Percentiles rank a stretch among this genome's conserved stretches.
Evolutionary conservation across 2,329 filamentous ascomycete genomes (phyloP).

Genomic region (Knufia petricola): DNA sequence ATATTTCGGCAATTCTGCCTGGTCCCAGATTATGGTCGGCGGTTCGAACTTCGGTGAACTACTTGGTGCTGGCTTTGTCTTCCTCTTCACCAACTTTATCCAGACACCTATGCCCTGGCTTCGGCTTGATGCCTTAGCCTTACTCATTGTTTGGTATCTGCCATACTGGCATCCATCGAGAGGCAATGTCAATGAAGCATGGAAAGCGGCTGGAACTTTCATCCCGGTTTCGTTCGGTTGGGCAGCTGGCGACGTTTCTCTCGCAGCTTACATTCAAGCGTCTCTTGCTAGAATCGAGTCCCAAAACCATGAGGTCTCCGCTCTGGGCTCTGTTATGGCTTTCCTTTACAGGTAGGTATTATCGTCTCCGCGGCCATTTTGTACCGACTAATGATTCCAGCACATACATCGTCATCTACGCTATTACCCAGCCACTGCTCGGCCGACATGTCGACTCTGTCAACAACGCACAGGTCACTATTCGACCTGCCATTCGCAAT

Average conservation of each 20-base stretch:
- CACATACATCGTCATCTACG: slow-evolving; percentile 41
- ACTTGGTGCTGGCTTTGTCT: slow-evolving; percentile 40
- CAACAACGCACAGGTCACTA: slow-evolving; percentile 29
- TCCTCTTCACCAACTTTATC: slow-evolving; percentile 41
- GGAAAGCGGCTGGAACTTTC: slow-evolving; percentile 39
- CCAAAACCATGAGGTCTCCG: slow-evolving; percentile 37
- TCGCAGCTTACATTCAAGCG: slow-evolving; percentile 44
- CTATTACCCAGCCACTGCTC: slow-evolving; percentile 36
- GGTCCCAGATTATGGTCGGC: slow-evolving; percentile 43
- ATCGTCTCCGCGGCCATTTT: neutral
- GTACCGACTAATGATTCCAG: slow-evolving; percentile 18
- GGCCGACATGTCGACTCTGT: slow-evolving; percentile 39
- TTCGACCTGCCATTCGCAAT: slow-evolving; percentile 34
- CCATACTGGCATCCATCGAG: slow-evolving; percentile 37
- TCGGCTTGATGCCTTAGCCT: slow-evolving; percentile 37
- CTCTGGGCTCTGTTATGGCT: slow-evolving; percentile 43
- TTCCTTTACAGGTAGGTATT: slow-evolving; percentile 33
- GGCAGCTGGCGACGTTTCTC: slow-evolving; percentile 44
- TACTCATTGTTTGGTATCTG: slow-evolving; percentile 42
- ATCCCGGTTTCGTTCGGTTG: slow-evolving; percentile 42
- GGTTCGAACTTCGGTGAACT: slow-evolving; percentile 44
- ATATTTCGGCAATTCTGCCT: slow-evolving; percentile 41
- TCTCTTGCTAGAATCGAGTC: slow-evolving; percentile 38
- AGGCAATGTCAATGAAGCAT: slow-evolving; percentile 36
- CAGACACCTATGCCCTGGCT: slow-evolving; percentile 44